Base-by-base conservation (phyloP, 139 green algal genomes). In the Chlamydomonas sphaeroides region DNA sequence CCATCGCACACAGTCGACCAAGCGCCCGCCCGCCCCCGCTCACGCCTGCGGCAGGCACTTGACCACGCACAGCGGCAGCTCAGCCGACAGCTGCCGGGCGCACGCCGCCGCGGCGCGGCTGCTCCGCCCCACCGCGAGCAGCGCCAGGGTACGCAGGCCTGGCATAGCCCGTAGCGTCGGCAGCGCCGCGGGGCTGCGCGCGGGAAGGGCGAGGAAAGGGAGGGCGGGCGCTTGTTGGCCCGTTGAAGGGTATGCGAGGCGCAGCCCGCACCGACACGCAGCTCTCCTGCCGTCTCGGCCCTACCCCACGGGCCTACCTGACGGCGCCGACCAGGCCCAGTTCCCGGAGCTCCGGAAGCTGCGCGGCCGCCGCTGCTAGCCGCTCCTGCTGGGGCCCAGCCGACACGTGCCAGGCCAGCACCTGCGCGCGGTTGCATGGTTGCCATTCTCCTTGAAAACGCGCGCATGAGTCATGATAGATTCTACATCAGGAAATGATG, bases 291-390 rank as follows among this genome's bases (percentile, higher is more conserved):
- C 45, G 10, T 62, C 53, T 62, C 6, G 10, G 6, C 20, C 53
- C 23, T 30, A 18, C 21, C 23, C 23, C 53, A 26, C 53, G 59
- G 28, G 28, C 59, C 38, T 17, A 66, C 59, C 59, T 28, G 8
- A 66, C 72, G 21, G 53, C 36, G 53, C 57, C 36, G 14, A n/a
- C 36, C 72, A 79, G 25, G 30, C 10, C 39, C 56, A 79, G n/a
- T 56, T 68, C 38, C 72, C 56, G 56, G 56, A 79, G 57, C 72
- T 68, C 36, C 72, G 56, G 5, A 36, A 79, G 57, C 17, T 15
- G 36, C 32, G 7, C 36, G 56, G 68, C 25, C 5, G 11, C 25
- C 38, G 1, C 57, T 28, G 68, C 56, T 56, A 79, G 72, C 72
- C 57, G 72, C 8, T 79, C 72, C 72, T 79, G 72, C 38, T 32